Evolutionary conservation across 768 basidiomycete species (phyloP).

Genomic region (Tephrocybe sp.): DNA sequence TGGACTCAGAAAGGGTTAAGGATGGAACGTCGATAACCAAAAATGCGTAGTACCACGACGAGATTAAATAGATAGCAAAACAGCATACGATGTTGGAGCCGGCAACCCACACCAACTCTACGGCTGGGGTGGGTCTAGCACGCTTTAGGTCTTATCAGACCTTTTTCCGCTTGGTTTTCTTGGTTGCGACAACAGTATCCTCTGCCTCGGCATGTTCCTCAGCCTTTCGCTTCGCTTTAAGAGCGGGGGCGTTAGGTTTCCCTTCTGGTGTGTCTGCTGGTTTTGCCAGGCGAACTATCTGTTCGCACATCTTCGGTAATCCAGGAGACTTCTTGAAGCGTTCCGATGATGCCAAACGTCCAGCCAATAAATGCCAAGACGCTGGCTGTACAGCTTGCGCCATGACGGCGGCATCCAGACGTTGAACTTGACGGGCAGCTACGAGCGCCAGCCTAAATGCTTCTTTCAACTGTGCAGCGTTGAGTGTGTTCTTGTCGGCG

Average conservation of each 20-base stretch:
- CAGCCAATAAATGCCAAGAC: constrained; percentile 52
- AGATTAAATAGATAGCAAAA: not conserved
- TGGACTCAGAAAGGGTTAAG: no score
- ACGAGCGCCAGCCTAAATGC: constrained; percentile 68
- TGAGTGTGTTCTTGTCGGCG: constrained; percentile 44
- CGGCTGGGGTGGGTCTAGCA: not conserved
- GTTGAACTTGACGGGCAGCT: constrained; percentile 66
- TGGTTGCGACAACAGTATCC: constrained; percentile 17
- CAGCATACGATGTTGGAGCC: not conserved
- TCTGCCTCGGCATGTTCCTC: constrained; percentile 25
- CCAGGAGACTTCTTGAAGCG: constrained; percentile 64
- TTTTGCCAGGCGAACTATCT: constrained; percentile 41
- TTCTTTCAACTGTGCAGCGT: constrained; percentile 74
- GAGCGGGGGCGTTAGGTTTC: constrained; percentile 13
- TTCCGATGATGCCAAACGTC: constrained; percentile 46
- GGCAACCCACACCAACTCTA: not conserved
- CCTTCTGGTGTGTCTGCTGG: constrained; percentile 16
- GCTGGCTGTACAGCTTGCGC: constrained; percentile 57
- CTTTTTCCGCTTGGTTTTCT: constrained; percentile 43
- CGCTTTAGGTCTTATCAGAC: constrained; percentile 29
- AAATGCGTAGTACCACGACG: not conserved
- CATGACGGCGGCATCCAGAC: constrained; percentile 31
- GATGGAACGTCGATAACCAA: not conserved
- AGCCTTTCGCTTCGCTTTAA: constrained; percentile 39
- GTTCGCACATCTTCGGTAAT: constrained; percentile 63